Conservation (phyloP, 306 rosid genomes). For the Vigna reflexopilosa region DNA sequence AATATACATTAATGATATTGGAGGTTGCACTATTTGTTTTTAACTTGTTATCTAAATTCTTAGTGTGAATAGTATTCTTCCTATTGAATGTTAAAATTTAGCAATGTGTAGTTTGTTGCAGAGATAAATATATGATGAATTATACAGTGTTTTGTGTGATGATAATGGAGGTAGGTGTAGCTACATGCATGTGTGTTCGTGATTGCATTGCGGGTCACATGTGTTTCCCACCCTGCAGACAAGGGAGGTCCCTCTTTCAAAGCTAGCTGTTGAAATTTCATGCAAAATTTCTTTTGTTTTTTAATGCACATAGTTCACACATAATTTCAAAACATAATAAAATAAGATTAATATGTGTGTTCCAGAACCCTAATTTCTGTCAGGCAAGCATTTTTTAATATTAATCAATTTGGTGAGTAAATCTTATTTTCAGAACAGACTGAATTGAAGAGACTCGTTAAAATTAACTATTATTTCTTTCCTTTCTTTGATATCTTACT, state of each 20-base stretch:
- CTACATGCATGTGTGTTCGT: constrained; percentile 56
- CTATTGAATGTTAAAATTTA: background rate
- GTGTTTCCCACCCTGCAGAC: constrained; percentile 84
- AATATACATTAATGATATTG: background rate
- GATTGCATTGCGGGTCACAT: constrained; percentile 68
- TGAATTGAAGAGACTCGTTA: no score
- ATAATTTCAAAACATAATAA: no score
- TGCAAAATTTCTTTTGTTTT: constrained; percentile 15
- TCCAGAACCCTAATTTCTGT: no score
- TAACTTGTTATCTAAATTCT: no score
- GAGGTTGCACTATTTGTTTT: no score
- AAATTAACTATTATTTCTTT: no score
- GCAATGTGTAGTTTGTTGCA: constrained; percentile 27
- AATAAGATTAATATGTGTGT: no score
- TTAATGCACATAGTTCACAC: no score
- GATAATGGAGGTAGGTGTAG: constrained; percentile 53
- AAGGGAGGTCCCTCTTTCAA: constrained; percentile 64
- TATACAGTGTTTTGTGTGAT: constrained; percentile 35
- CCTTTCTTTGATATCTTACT: constrained; percentile 1
- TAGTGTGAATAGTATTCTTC: background rate
- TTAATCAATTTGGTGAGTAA: no score
- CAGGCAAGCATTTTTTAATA: no score
- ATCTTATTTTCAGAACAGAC: no score
- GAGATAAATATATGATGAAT: constrained; percentile 41
- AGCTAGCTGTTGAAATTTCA: constrained; percentile 60